Percentiles rank a stretch among this genome's conserved stretches.
phyloP scores from a whole-genome alignment of 164 flowering plant genomes.

The Aristolochia contorta region DNA sequence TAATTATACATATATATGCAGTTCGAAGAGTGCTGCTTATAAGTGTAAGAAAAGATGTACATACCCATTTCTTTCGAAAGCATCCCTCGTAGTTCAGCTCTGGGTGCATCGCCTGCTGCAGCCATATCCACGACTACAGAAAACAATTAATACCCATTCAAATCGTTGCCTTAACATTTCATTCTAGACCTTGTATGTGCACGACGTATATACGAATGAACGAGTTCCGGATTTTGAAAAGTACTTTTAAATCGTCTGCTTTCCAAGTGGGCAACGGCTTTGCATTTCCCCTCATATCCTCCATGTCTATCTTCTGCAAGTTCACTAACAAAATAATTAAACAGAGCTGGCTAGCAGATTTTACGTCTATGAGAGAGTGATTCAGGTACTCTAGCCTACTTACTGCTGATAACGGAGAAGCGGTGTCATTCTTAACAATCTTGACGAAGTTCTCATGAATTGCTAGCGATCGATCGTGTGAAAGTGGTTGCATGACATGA shows the following conservation, averaged over 20 bases:
- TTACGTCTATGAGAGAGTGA: not conserved
- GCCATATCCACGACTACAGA: conserved; percentile 88
- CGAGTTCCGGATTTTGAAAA: not conserved
- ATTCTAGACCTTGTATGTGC: not conserved
- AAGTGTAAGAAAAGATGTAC: not conserved
- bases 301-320: conserved; percentile 26
- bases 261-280: conserved; percentile 66
- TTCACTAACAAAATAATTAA: not conserved
- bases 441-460: conserved; percentile 28
- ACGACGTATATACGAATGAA: not conserved
- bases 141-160: not conserved
- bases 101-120: conserved; percentile 98
- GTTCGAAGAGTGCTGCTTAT: not conserved
- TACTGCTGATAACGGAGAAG: conserved; percentile 30
- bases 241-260: conserved; percentile 79
- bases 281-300: conserved; percentile 32
- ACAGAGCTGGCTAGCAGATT: too few species aligned
- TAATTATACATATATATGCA: not conserved
- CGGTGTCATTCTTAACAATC: conserved; percentile 17
- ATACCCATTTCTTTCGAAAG: conserved; percentile 71
- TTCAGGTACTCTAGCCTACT: conserved; percentile 11
- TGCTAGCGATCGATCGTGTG: conserved; percentile 29
- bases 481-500: conserved; percentile 52
- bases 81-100: conserved; percentile 70
- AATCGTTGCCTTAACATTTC: not conserved